Evolutionary conservation across 2,329 filamentous ascomycete genomes (phyloP).

Genomic region (Pseudogymnoascus sp.): DNA sequence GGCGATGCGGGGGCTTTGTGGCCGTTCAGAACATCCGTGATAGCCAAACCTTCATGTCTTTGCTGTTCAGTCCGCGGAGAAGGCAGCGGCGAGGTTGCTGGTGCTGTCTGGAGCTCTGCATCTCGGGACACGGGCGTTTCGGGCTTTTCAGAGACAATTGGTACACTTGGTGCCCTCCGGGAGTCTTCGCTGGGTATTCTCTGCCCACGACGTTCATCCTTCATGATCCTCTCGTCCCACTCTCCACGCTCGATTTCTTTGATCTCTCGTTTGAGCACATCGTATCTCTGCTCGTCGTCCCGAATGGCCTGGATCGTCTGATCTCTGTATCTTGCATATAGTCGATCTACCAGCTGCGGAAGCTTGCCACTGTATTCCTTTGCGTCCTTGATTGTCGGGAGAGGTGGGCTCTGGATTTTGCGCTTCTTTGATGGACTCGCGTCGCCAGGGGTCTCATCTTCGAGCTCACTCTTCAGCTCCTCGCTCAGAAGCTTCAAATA

Average conservation of each 20-base stretch:
- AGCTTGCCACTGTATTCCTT: slow-evolving; percentile 57
- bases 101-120: background rate
- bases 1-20: background rate
- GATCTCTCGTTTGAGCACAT: slow-evolving; percentile 58
- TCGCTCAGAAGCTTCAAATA: slow-evolving; percentile 71
- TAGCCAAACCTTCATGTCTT: slow-evolving; percentile 21
- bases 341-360: slow-evolving; percentile 59
- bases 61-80: slow-evolving; percentile 11
- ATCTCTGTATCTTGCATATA: slow-evolving; percentile 69
- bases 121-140: slow-evolving; percentile 2
- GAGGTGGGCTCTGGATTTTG: slow-evolving; percentile 58
- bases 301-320: slow-evolving; percentile 61
- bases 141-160: background rate
- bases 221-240: slow-evolving; percentile 36
- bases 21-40: slow-evolving; percentile 22
- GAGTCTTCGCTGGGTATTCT: slow-evolving; percentile 4
- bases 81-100: background rate
- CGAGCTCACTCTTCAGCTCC: slow-evolving; percentile 50
- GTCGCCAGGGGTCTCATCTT: slow-evolving; percentile 35
- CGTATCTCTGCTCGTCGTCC: slow-evolving; percentile 63
- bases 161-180: background rate
- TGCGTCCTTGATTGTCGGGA: slow-evolving; percentile 59
- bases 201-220: slow-evolving; percentile 18
- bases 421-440: slow-evolving; percentile 59
- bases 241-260: slow-evolving; percentile 55